phyloP scores from a whole-genome alignment of 2,329 filamentous ascomycete species.

The Fusarium sp. region DNA sequence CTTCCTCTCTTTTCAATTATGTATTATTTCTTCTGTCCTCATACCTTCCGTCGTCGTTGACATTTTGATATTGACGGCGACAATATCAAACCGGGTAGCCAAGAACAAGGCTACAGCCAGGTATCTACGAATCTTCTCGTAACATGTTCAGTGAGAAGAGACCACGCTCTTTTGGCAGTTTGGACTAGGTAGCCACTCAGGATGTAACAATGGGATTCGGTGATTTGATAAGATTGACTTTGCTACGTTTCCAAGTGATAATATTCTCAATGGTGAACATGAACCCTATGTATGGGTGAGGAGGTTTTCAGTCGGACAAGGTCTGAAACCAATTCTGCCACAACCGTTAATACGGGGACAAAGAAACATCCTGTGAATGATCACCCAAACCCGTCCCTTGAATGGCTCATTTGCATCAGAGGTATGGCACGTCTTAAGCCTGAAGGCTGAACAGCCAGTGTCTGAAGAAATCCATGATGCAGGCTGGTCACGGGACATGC shows the following conservation, averaged over 20 bases:
- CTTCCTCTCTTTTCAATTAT: slow-evolving; percentile 36
- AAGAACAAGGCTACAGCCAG: slow-evolving; percentile 16
- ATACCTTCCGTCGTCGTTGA: slow-evolving; percentile 6
- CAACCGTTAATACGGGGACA: neutral
- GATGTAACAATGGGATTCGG: slow-evolving; percentile 42
- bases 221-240: slow-evolving; percentile 1
- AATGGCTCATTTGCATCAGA: slow-evolving; percentile 3
- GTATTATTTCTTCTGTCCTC: slow-evolving; percentile 44
- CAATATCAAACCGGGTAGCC: slow-evolving; percentile 9
- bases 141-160: slow-evolving; percentile 33
- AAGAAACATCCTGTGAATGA: neutral
- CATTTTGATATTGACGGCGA: slow-evolving; percentile 2
- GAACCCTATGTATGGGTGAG: neutral
- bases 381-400: neutral
- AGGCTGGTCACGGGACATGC: slow-evolving; percentile 37
- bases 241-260: neutral
- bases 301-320: neutral
- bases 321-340: neutral
- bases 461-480: slow-evolving; percentile 16
- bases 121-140: slow-evolving; percentile 23
- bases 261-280: neutral
- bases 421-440: neutral
- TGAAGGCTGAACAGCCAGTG: slow-evolving; percentile 1
- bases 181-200: slow-evolving; percentile 34
- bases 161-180: slow-evolving; percentile 45